These are phyloP conservation scores for Daphne laureola DNA, from an alignment of 441 rosid genomes.

Conservation along the genomic window DNA sequence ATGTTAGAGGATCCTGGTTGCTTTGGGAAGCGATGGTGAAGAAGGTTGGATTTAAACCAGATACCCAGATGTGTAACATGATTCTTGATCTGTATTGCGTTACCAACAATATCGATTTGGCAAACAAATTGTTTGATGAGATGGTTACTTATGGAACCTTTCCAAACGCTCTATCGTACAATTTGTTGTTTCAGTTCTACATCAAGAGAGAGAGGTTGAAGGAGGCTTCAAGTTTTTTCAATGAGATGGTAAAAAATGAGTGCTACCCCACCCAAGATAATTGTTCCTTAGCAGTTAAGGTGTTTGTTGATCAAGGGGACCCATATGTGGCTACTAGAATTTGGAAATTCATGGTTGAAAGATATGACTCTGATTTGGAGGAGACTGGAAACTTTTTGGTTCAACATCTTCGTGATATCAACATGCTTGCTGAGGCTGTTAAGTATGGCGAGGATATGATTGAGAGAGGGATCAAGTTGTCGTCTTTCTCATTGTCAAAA, in stretches of 20 bases:
- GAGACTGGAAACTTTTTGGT: conserved; percentile 46
- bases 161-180: conserved; percentile 38
- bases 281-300: conserved; percentile 32
- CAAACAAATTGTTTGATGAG: conserved; percentile 36
- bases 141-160: conserved; percentile 45
- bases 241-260: conserved; percentile 52
- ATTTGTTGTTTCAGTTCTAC: conserved; percentile 36
- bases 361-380: conserved; percentile 34
- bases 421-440: conserved; percentile 53
- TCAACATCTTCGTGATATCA: conserved; percentile 34
- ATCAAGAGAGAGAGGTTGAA: conserved; percentile 31
- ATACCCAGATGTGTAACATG: conserved; percentile 36
- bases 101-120: conserved; percentile 21
- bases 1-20: conserved; percentile 29
- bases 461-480: conserved; percentile 40
- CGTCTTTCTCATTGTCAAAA: conserved; percentile 30
- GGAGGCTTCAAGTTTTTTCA: conserved; percentile 31
- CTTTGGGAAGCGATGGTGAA: conserved; percentile 42
- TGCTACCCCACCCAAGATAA: conserved; percentile 26
- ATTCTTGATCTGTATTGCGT: conserved; percentile 41
- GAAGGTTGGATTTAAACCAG: conserved; percentile 31
- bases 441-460: conserved; percentile 51
- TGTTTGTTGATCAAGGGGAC: conserved; percentile 27
- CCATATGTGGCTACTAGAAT: conserved; percentile 36
- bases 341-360: conserved; percentile 48